These are phyloP conservation scores for Moesziomyces parantarcticus DNA, from an alignment of 1,284 basidiomycete species.

Conservation along the genomic window DNA sequence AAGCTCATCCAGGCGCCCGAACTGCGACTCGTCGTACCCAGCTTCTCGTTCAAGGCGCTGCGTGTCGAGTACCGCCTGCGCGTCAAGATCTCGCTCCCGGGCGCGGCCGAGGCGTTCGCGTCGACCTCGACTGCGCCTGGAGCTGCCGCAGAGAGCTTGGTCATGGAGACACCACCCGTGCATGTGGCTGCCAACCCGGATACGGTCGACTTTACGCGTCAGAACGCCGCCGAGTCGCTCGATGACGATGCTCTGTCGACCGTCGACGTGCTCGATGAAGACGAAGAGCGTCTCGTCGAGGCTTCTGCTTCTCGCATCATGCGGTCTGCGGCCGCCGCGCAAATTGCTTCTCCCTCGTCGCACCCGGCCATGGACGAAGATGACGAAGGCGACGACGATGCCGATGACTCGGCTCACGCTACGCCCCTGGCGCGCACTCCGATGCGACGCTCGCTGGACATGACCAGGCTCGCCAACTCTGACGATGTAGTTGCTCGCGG, in stretches of 20 bases:
- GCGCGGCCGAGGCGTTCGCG: neutral
- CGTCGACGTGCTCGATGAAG: slow-evolving; percentile 40
- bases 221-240: slow-evolving; percentile 22
- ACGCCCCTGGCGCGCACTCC: slow-evolving; percentile 44
- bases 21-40: slow-evolving; percentile 41
- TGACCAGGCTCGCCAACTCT: slow-evolving; percentile 11
- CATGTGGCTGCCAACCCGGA: slow-evolving; percentile 43
- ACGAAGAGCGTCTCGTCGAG: slow-evolving; percentile 40
- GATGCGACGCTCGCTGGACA: slow-evolving; percentile 35
- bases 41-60: slow-evolving; percentile 48
- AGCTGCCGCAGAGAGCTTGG: slow-evolving; percentile 7
- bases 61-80: slow-evolving; percentile 43
- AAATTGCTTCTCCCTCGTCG: neutral
- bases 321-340: neutral
- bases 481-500: neutral
- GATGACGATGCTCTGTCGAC: slow-evolving; percentile 37
- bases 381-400: slow-evolving; percentile 15
- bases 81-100: slow-evolving; percentile 35
- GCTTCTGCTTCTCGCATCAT: slow-evolving; percentile 21
- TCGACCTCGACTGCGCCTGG: slow-evolving; percentile 4
- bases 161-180: slow-evolving; percentile 48
- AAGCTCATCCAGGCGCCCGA: slow-evolving; percentile 35
- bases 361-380: slow-evolving; percentile 7
- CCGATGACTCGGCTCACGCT: slow-evolving; percentile 40
- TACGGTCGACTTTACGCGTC: slow-evolving; percentile 45